Evolutionary conservation across 768 basidiomycete species (phyloP), one percentile per base, ranked within the genome.

Genomic region (Boletus barrowsii): DNA sequence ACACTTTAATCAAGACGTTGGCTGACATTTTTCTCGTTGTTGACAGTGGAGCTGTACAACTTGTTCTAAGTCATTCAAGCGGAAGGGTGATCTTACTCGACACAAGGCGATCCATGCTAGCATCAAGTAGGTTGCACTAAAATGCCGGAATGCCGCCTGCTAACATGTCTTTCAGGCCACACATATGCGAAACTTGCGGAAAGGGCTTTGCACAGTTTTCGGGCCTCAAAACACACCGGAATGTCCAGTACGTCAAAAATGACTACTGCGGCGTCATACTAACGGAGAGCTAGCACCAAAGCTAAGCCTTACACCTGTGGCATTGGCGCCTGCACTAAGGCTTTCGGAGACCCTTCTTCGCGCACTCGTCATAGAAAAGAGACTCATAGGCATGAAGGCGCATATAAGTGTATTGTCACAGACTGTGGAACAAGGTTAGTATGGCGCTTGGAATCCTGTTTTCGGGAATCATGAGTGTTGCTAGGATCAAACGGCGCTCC

Each of bases 261-360:
- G 14, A 47, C 32, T n/a, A 20, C 20, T 33, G 26, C 11, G 44
- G 14, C 35, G 30, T 49, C 10, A 33, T 52, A 26, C 47, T 70
- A 18, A 70, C 4, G 11, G 30, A 39, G 32, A 39, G 47, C 41
- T 50, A 87, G 85, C 52, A 78, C 82, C 14, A 73, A 71, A 42
- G 68, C 52, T 10, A 83, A 80, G 65, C 86, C 85, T 2, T 78
- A 75, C 59, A 49, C 48, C 6, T 90, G 88, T 60, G 73, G 72
- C 14, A 70, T 77, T 41, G 61, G 68, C 10, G 68, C 64, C 20
- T 88, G 87, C 61, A 52, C 49, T 10, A 73, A 78, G 30, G 67
- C 72, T 14, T 89, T 89, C 58, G 81, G 81, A 14, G 87, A 89
- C 60, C 87, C 85, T 11, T 88, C 87, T 0, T 88, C 87, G 42